phyloP scores from a whole-genome alignment of 2,329 filamentous ascomycete genomes.

The Cladophialophora immunda region DNA sequence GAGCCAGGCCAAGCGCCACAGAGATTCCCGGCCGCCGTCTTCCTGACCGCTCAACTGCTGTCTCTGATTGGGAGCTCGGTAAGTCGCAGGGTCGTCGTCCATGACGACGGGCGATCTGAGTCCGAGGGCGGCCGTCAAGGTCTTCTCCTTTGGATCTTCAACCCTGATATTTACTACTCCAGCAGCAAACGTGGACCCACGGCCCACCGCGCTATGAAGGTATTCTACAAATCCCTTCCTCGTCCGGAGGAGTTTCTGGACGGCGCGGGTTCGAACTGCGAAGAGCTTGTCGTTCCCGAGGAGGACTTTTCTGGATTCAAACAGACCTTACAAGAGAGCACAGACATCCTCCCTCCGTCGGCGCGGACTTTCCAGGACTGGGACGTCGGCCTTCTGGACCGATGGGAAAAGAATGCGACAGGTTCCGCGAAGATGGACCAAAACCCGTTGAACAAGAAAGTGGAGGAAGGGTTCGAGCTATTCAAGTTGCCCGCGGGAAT shows the following conservation, averaged over 20 bases:
- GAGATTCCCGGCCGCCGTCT: conserved; percentile 44
- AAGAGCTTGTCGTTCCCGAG: conserved; percentile 56
- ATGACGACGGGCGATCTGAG: conserved; percentile 43
- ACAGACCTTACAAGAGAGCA: conserved; percentile 53
- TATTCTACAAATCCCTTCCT: conserved; percentile 58
- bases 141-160: conserved; percentile 64
- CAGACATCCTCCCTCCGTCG: conserved; percentile 57
- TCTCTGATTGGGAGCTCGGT: conserved; percentile 65
- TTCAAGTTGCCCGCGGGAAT: conserved; percentile 36
- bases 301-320: conserved; percentile 35
- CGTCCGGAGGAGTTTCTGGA: conserved; percentile 49
- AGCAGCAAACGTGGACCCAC: conserved; percentile 49
- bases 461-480: conserved; percentile 35
- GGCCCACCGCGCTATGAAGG: conserved; percentile 62
- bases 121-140: conserved; percentile 11
- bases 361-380: conserved; percentile 63
- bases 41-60: conserved; percentile 64
- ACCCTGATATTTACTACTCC: conserved; percentile 66
- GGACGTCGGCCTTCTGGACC: conserved; percentile 62
- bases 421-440: conserved; percentile 38
- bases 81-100: conserved; percentile 64
- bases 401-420: conserved; percentile 48
- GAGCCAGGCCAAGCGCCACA: conserved; percentile 44
- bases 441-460: conserved; percentile 39
- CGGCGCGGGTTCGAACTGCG: conserved; percentile 51